Evolutionary conservation across 2,329 filamentous ascomycete genomes (phyloP).

Genomic region (Cryoendolithus antarcticus): DNA sequence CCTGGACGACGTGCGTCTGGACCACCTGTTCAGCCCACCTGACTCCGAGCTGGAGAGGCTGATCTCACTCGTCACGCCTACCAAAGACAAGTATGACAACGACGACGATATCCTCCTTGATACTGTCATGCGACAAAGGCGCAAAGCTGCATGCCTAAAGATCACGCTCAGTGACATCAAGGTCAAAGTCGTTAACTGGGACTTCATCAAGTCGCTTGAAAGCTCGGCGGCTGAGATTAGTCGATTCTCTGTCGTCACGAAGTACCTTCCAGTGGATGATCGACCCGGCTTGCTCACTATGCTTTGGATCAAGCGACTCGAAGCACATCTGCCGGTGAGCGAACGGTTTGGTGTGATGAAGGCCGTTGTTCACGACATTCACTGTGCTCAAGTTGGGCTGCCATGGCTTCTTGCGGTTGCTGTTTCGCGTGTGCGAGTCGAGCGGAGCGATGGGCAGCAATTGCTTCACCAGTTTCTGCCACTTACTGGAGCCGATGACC

Average conservation of each 20-base stretch:
- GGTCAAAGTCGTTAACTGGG: slow-evolving; percentile 48
- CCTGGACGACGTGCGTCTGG: slow-evolving; percentile 54
- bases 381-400: slow-evolving; percentile 70
- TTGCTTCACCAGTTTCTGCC: slow-evolving; percentile 54
- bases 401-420: slow-evolving; percentile 74
- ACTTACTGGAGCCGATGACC: slow-evolving; percentile 25
- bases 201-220: slow-evolving; percentile 55
- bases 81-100: slow-evolving; percentile 75
- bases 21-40: slow-evolving; percentile 61
- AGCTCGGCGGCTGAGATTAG: slow-evolving; percentile 66
- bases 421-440: slow-evolving; percentile 48
- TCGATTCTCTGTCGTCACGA: slow-evolving; percentile 74
- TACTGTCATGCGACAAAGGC: slow-evolving; percentile 71
- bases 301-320: slow-evolving; percentile 50
- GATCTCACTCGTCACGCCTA: slow-evolving; percentile 77
- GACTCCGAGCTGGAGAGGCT: slow-evolving; percentile 72
- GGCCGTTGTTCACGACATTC: slow-evolving; percentile 48
- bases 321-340: slow-evolving; percentile 51
- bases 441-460: slow-evolving; percentile 56
- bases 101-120: slow-evolving; percentile 94
- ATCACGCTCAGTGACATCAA: slow-evolving; percentile 54
- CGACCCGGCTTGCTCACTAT: slow-evolving; percentile 76
- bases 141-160: slow-evolving; percentile 73
- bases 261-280: slow-evolving; percentile 93
- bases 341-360: slow-evolving; percentile 54